phyloP scores from a whole-genome alignment of 2,329 filamentous ascomycete genomes.

The Xylariaceae sp. region DNA sequence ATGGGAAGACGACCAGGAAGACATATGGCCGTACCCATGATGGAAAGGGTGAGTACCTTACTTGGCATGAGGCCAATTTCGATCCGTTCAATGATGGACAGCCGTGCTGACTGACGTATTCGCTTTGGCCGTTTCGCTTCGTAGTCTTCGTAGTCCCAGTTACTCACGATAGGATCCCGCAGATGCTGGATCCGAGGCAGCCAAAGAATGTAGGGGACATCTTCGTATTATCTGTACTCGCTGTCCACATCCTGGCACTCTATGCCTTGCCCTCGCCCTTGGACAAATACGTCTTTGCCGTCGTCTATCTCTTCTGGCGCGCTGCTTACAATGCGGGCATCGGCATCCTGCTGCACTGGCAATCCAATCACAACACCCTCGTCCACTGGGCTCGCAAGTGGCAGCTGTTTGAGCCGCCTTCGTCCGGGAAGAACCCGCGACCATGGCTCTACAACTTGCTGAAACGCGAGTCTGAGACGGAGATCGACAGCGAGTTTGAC shows the following conservation, averaged over 20 bases:
- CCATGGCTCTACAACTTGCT: slow-evolving; percentile 78
- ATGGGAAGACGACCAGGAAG: slow-evolving; percentile 53
- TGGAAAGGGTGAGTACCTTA: slow-evolving; percentile 67
- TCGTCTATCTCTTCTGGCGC: slow-evolving; percentile 87
- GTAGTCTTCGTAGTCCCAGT: slow-evolving; percentile 91
- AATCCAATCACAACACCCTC: slow-evolving; percentile 83
- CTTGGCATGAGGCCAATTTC: not conserved
- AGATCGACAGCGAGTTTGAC: slow-evolving; percentile 88
- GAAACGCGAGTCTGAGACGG: slow-evolving; percentile 86
- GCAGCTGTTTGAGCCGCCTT: slow-evolving; percentile 78
- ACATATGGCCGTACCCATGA: slow-evolving; percentile 88
- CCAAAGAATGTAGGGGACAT: slow-evolving; percentile 91
- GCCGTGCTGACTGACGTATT: slow-evolving; percentile 3
- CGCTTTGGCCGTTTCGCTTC: not conserved
- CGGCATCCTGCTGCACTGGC: slow-evolving; percentile 78
- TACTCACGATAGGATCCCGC: slow-evolving; percentile 98
- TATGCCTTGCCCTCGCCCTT: slow-evolving; percentile 64
- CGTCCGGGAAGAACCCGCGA: slow-evolving; percentile 73
- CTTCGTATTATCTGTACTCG: slow-evolving; percentile 72
- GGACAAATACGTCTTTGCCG: slow-evolving; percentile 72
- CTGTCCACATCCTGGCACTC: slow-evolving; percentile 65
- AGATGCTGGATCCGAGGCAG: slow-evolving; percentile 87
- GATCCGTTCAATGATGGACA: not conserved
- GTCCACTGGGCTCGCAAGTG: slow-evolving; percentile 83
- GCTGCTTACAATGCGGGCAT: slow-evolving; percentile 91